Percentiles rank a stretch among this genome's conserved stretches.
phyloP scores from a whole-genome alignment of 257 asterid genomes.

The Paraleonurus japonicus region DNA sequence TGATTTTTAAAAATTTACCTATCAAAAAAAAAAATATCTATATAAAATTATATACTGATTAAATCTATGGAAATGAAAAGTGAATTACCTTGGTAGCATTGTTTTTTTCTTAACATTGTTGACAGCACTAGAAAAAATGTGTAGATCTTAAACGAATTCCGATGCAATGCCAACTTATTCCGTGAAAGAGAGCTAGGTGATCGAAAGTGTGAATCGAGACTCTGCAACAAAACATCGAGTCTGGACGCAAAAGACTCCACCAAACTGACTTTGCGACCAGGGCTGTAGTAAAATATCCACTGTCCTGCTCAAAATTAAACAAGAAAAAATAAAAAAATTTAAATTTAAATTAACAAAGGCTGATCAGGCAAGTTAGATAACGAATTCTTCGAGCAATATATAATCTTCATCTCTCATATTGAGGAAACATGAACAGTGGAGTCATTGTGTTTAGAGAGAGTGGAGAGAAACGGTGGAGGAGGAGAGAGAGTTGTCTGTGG shows the following conservation, averaged over 20 bases:
- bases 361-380: conserved; percentile 24
- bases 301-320: conserved; percentile 39
- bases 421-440: conserved; percentile 52
- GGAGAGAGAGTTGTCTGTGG: no score
- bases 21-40: background rate
- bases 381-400: conserved; percentile 85
- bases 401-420: no score
- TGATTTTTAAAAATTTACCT: no score
- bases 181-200: conserved; percentile 38
- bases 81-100: conserved; percentile 52
- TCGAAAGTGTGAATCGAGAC: conserved; percentile 60
- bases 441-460: no score
- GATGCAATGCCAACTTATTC: conserved; percentile 63
- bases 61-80: background rate
- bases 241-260: conserved; percentile 89
- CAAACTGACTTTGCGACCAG: conserved; percentile 68
- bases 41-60: background rate
- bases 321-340: background rate
- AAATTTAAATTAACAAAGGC: background rate
- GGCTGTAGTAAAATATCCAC: conserved; percentile 44
- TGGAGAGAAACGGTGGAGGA: no score
- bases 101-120: no score
- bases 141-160: conserved; percentile 88
- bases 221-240: conserved; percentile 79
- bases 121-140: conserved; percentile 64